Conservation (phyloP, 73 alveolate genomes). For the Paramecium sonneborni region DNA sequence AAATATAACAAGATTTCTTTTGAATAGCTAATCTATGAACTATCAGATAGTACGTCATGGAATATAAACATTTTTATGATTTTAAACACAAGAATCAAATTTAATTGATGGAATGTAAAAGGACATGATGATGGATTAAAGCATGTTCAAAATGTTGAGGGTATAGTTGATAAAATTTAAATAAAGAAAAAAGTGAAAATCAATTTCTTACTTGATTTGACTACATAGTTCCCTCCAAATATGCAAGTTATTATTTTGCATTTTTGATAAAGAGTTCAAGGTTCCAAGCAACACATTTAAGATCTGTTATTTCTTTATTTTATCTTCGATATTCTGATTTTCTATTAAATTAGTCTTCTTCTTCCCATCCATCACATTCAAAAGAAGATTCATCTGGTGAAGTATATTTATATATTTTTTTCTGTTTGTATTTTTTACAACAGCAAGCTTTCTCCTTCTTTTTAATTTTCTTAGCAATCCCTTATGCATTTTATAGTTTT, state of each 20-base stretch:
- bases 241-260: constrained; percentile 6
- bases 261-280: constrained; percentile 3
- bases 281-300: constrained; percentile 25
- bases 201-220: background rate
- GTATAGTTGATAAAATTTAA: background rate
- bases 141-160: background rate
- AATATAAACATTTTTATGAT: background rate
- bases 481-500: background rate
- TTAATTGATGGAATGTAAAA: background rate
- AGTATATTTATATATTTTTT: background rate
- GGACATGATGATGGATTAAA: background rate
- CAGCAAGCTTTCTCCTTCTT: background rate
- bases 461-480: background rate
- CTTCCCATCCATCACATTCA: constrained; percentile 9
- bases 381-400: background rate
- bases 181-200: constrained; percentile 10
- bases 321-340: background rate
- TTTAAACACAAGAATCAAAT: background rate
- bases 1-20: background rate
- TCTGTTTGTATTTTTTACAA: background rate
- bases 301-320: background rate
- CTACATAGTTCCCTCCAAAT: constrained; percentile 34
- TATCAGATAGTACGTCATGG: background rate
- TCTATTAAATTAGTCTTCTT: background rate
- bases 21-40: background rate